Evolutionary conservation across 805 yeast species (phyloP).

Genomic region (Ascoidea asiatica): DNA sequence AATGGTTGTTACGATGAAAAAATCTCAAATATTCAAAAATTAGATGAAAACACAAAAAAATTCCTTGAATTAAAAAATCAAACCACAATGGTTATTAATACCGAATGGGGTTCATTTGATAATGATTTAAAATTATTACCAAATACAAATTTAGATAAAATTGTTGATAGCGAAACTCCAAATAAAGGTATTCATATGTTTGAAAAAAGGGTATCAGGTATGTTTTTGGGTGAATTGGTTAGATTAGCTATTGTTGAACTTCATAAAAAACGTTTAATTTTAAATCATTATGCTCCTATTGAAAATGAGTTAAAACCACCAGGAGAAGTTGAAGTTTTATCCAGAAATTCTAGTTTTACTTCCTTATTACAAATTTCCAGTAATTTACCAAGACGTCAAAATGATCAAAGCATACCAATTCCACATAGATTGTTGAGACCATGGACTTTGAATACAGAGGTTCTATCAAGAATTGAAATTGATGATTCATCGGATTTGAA

Average conservation of each 20-base stretch:
- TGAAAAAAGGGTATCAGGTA: conserved; percentile 85
- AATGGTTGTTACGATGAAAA: conserved; percentile 89
- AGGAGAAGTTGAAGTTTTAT: conserved; percentile 6
- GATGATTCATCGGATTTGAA: conserved; percentile 67
- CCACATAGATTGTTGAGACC: conserved; percentile 55
- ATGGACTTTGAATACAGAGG: conserved; percentile 70
- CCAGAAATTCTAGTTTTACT: neutral
- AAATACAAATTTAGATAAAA: conserved; percentile 59
- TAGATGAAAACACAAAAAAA: conserved; percentile 32
- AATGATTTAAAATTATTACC: conserved; percentile 69
- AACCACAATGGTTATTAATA: conserved; percentile 75
- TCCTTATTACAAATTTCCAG: neutral
- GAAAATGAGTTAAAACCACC: conserved; percentile 13
- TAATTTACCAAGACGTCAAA: conserved; percentile 18
- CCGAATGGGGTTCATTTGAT: conserved; percentile 98
- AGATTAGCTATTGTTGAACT: conserved; percentile 64
- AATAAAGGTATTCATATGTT: conserved; percentile 84
- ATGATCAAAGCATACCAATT: conserved; percentile 20
- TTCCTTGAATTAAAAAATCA: conserved; percentile 29
- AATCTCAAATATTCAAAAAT: conserved; percentile 58
- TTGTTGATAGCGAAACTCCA: conserved; percentile 59
- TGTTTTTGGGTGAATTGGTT: conserved; percentile 85
- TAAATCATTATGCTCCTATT: conserved; percentile 33
- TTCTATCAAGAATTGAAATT: conserved; percentile 73
- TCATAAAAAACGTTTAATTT: conserved; percentile 41